Conservation (phyloP, 768 basidiomycete genomes). For the Podaxis carcinomalis region DNA sequence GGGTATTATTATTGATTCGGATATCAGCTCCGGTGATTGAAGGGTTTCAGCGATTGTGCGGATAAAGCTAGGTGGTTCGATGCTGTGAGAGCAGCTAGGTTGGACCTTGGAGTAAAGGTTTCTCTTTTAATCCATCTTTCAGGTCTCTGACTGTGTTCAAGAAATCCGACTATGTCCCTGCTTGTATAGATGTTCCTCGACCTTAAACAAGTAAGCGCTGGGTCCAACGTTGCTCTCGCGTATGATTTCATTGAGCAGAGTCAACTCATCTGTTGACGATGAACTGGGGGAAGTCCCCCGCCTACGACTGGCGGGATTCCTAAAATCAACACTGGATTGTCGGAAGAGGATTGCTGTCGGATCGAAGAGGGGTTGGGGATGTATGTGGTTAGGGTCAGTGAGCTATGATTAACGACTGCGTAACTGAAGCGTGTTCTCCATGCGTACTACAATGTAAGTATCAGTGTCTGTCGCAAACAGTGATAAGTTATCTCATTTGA, state of each 20-base stretch:
- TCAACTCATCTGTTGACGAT: neutral
- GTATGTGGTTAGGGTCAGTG: neutral
- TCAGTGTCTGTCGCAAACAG: neutral
- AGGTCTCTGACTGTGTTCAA: neutral
- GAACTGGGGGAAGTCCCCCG: neutral
- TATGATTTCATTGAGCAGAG: neutral
- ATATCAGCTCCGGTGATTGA: neutral
- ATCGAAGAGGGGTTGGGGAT: neutral
- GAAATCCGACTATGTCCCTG: neutral
- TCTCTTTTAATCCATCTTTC: neutral
- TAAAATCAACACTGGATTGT: neutral
- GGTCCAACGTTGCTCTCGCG: neutral
- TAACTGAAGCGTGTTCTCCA: neutral
- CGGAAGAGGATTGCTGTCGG: neutral
- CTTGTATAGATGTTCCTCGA: neutral
- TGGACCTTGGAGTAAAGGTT: neutral
- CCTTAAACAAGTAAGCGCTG: conserved; percentile 1
- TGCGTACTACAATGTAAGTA: neutral
- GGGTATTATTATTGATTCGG: neutral
- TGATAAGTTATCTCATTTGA: neutral
- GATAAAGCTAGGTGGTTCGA: neutral
- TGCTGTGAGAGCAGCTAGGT: neutral
- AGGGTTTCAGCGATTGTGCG: neutral
- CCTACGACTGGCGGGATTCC: neutral
- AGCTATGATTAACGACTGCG: neutral